A percentile compares a stretch with the other conserved stretches of the same genome.
Evolutionary conservation across 441 rosid genomes (phyloP).

Genomic region (Erodium trifolium): DNA sequence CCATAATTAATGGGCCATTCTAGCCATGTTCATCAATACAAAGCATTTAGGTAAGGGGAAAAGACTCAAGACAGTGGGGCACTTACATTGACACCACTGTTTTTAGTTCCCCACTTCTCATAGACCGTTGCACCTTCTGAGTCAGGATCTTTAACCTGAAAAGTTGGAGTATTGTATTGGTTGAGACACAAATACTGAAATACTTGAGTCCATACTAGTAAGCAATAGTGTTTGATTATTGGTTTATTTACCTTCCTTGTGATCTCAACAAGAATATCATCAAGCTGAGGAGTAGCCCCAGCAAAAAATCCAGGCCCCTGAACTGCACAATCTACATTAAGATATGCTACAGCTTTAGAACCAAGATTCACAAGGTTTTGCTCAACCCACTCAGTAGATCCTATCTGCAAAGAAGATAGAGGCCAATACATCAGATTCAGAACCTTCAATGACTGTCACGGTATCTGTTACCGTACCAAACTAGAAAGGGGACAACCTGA

Average conservation of each 20-base stretch:
- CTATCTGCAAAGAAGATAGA: conserved; percentile 38
- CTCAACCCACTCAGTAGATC: conserved; percentile 96
- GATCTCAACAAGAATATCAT: conserved; percentile 24
- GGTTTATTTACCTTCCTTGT: neutral
- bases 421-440: neutral
- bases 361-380: conserved; percentile 66
- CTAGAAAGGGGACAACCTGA: neutral
- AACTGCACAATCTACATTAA: conserved; percentile 67
- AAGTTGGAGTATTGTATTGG: neutral
- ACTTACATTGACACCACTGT: neutral
- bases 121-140: neutral
- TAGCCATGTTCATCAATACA: too few species aligned
- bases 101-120: neutral
- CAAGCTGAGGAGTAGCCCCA: conserved; percentile 81
- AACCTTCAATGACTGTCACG: neutral
- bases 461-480: neutral
- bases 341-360: conserved; percentile 70
- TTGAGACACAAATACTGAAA: neutral
- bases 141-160: neutral
- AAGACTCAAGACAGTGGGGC: neutral
- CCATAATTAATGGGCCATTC: too few species aligned
- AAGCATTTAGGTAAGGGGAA: too few species aligned
- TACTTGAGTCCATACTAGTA: neutral
- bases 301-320: conserved; percentile 59
- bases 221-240: neutral